phyloP scores from a whole-genome alignment of 2,329 filamentous ascomycete species.

The Venturia oleaginea region DNA sequence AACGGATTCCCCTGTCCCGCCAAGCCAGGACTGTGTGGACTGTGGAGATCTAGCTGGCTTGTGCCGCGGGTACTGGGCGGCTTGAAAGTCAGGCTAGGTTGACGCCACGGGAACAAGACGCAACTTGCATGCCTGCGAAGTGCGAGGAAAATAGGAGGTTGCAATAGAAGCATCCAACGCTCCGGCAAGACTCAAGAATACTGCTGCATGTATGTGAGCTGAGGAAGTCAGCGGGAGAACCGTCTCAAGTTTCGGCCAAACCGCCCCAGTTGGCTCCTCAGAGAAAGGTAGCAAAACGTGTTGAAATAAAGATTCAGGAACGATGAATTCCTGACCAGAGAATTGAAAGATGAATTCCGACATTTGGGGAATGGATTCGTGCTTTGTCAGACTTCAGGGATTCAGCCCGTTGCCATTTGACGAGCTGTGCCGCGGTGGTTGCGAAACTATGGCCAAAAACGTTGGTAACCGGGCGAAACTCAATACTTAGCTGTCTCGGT shows the following conservation, averaged over 20 bases:
- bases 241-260: neutral
- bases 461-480: neutral
- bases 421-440: slow-evolving; percentile 2
- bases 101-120: neutral
- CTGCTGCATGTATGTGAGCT: neutral
- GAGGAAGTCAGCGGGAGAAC: neutral
- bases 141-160: neutral
- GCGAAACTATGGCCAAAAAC: neutral
- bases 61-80: neutral
- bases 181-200: neutral
- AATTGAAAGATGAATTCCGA: neutral
- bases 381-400: neutral
- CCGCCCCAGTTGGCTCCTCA: neutral
- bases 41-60: slow-evolving; percentile 5
- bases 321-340: neutral
- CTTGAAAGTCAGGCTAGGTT: neutral
- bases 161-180: neutral
- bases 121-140: neutral
- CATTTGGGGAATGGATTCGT: neutral
- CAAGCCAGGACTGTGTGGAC: neutral
- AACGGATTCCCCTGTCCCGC: neutral
- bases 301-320: neutral
- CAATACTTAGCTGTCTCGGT: neutral
- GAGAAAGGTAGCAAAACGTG: neutral
- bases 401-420: neutral